A percentile compares a stretch with the other conserved stretches of the same genome.
These are phyloP conservation scores for Cyanidiococcus yangmingshanensis DNA, from an alignment of 23 red algal genomes.

Conservation along the genomic window DNA sequence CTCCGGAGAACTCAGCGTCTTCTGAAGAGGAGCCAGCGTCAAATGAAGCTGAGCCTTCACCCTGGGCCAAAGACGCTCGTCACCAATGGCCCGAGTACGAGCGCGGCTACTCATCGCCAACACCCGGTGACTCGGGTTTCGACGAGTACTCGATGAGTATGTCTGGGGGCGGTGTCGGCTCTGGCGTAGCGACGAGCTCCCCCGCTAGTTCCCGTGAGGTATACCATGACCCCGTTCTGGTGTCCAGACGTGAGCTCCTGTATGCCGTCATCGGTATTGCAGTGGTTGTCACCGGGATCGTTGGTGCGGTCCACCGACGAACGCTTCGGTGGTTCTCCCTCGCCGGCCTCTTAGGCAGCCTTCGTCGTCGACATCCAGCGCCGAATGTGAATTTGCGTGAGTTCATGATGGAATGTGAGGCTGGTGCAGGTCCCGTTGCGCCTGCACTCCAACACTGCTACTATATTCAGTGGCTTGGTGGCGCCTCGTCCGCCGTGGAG, in stretches of 20 bases:
- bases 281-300: neutral
- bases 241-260: slow-evolving; percentile 7
- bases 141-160: neutral
- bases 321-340: slow-evolving; percentile 2
- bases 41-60: neutral
- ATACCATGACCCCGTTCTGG: neutral
- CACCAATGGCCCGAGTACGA: neutral
- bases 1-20: no score
- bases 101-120: neutral
- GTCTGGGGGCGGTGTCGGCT: neutral
- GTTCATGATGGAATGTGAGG: slow-evolving; percentile 17
- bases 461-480: slow-evolving; percentile 8
- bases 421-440: neutral
- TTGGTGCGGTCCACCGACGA: neutral
- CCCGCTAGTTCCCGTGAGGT: neutral
- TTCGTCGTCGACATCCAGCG: neutral
- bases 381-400: neutral
- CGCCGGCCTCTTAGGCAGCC: neutral
- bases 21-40: no score
- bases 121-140: neutral
- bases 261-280: neutral
- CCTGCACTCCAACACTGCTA: slow-evolving; percentile 13
- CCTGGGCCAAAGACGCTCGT: neutral
- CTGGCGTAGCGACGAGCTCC: neutral
- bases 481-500: neutral